These are phyloP conservation scores for Cryptococcus hybrid DNA, from an alignment of 1,284 basidiomycete genomes.

Conservation along the genomic window DNA sequence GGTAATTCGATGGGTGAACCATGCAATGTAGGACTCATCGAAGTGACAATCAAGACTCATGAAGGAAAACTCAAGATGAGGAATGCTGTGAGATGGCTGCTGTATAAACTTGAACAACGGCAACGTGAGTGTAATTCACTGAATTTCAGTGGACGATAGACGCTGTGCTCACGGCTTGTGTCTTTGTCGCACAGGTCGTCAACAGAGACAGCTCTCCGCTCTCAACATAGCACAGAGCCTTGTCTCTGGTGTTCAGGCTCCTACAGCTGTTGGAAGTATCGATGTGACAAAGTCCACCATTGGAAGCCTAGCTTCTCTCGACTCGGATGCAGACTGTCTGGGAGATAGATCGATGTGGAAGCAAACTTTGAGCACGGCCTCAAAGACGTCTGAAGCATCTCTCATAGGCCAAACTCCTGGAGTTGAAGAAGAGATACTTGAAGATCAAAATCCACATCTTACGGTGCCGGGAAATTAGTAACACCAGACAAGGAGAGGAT, in stretches of 20 bases:
- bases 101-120: conserved; percentile 42
- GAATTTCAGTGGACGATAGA: neutral
- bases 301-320: conserved; percentile 2
- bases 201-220: neutral
- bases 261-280: neutral
- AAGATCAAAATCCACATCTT: neutral
- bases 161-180: neutral
- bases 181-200: neutral
- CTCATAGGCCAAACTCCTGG: neutral
- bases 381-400: neutral
- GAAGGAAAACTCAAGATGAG: conserved; percentile 49
- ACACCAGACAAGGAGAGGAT: neutral
- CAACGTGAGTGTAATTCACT: conserved; percentile 28
- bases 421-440: neutral
- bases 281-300: neutral
- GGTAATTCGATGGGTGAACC: conserved; percentile 47
- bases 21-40: conserved; percentile 48
- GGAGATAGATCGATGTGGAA: conserved; percentile 25
- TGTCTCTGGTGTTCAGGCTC: neutral
- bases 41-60: conserved; percentile 35
- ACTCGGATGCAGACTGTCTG: conserved; percentile 20
- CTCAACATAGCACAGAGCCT: neutral
- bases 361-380: neutral
- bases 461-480: neutral
- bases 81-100: conserved; percentile 45